Evolutionary conservation across 768 basidiomycete genomes (phyloP).

Genomic region (Mycena filopes): DNA sequence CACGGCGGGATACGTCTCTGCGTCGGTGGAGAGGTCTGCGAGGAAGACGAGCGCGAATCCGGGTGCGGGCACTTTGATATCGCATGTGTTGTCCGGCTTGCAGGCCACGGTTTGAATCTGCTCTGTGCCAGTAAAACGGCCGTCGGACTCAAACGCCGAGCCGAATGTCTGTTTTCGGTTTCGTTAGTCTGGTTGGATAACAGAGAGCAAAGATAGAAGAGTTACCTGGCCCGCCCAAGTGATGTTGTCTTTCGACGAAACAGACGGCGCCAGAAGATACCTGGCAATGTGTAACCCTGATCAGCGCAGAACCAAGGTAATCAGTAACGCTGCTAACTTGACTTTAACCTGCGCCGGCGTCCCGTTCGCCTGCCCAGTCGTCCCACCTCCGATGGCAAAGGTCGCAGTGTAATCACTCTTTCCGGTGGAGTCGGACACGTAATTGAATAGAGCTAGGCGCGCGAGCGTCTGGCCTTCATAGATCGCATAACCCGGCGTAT

Average conservation of each 20-base stretch:
- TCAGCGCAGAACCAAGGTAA: background rate
- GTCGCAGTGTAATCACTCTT: slow-evolving; percentile 53
- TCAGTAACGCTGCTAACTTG: slow-evolving; percentile 47
- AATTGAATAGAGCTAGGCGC: slow-evolving; percentile 66
- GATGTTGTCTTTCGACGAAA: slow-evolving; percentile 65
- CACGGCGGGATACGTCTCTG: slow-evolving; percentile 29
- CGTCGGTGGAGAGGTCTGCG: slow-evolving; percentile 49
- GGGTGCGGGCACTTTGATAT: slow-evolving; percentile 73
- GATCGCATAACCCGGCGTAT: slow-evolving; percentile 62
- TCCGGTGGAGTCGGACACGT: slow-evolving; percentile 57
- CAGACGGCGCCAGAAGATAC: slow-evolving; percentile 61
- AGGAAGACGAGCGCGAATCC: slow-evolving; percentile 84
- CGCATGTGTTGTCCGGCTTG: slow-evolving; percentile 64
- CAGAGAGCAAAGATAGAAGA: background rate
- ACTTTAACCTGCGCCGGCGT: slow-evolving; percentile 53
- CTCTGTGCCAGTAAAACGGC: slow-evolving; percentile 66
- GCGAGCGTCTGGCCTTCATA: slow-evolving; percentile 63
- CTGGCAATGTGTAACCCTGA: slow-evolving; percentile 46
- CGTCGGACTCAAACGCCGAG: slow-evolving; percentile 71
- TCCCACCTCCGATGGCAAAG: slow-evolving; percentile 53
- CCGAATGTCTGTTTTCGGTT: slow-evolving; percentile 59
- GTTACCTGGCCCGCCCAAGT: slow-evolving; percentile 71
- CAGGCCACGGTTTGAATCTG: slow-evolving; percentile 71
- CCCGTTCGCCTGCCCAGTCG: slow-evolving; percentile 41
- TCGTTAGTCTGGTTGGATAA: slow-evolving; percentile 32